Evolutionary conservation across 768 basidiomycete genomes (phyloP).

Genomic region (Podaxis sp.): DNA sequence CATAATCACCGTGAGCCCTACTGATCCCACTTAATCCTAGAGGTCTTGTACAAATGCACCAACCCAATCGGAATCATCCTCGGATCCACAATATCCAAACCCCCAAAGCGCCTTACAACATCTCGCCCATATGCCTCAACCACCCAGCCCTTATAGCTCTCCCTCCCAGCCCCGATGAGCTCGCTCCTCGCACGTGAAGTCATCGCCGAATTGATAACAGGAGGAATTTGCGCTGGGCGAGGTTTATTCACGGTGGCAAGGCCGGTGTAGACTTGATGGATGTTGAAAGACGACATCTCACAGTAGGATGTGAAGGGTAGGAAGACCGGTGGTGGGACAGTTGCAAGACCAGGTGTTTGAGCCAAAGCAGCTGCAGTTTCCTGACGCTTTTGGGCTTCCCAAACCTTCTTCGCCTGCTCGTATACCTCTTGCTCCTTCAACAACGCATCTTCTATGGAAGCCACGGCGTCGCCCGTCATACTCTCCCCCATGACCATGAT

Average conservation of each 20-base stretch:
- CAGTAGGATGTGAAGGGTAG: background rate
- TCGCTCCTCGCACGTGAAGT: slow-evolving; percentile 7
- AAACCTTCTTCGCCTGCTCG: background rate
- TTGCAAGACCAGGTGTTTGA: background rate
- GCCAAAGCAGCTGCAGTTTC: background rate
- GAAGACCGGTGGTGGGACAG: background rate
- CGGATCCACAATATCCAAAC: background rate
- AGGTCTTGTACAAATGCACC: background rate
- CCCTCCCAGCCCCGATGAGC: slow-evolving; percentile 13
- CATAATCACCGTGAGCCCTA: background rate
- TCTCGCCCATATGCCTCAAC: slow-evolving; percentile 39
- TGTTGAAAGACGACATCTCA: background rate
- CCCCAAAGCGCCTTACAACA: slow-evolving; percentile 33
- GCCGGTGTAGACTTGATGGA: background rate
- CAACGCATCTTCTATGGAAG: slow-evolving; percentile 14
- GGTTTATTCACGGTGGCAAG: slow-evolving; percentile 1
- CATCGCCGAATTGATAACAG: background rate
- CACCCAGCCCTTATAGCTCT: slow-evolving; percentile 37
- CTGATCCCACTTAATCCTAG: background rate
- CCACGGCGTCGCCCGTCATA: slow-evolving; percentile 16
- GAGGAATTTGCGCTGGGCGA: background rate
- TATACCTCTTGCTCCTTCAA: slow-evolving; percentile 9
- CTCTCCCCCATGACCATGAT: slow-evolving; percentile 28
- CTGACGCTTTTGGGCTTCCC: background rate
- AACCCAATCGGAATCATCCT: background rate